phyloP scores from a whole-genome alignment of 2,329 filamentous ascomycete genomes.

The Fusarium sp. region DNA sequence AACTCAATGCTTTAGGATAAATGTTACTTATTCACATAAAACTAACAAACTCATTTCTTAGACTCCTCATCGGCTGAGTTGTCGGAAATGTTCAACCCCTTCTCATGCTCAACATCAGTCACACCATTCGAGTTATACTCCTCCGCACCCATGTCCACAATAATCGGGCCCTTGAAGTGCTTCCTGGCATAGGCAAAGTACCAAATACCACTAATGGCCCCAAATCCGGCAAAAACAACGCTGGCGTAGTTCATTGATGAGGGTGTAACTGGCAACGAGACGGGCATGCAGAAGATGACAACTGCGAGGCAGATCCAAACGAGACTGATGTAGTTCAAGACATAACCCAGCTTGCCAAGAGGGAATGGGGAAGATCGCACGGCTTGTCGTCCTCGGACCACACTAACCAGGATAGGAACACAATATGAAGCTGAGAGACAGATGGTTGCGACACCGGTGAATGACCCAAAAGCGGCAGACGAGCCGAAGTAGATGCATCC shows the following conservation, averaged over 20 bases:
- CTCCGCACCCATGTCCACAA: constrained; percentile 28
- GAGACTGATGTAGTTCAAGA: constrained; percentile 75
- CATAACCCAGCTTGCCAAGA: constrained; percentile 74
- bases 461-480: constrained; percentile 80
- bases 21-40: not conserved
- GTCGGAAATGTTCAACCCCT: constrained; percentile 17
- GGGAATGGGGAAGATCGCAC: constrained; percentile 74
- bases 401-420: constrained; percentile 77
- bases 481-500: constrained; percentile 85
- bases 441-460: constrained; percentile 84
- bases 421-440: constrained; percentile 81
- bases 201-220: constrained; percentile 68
- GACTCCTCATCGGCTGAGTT: constrained; percentile 28
- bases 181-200: constrained; percentile 72
- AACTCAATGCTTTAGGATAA: not conserved
- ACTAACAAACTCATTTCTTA: constrained; percentile 9
- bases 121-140: constrained; percentile 12
- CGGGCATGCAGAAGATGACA: constrained; percentile 81
- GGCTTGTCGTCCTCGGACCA: constrained; percentile 73
- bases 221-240: constrained; percentile 73
- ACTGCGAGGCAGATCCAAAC: constrained; percentile 78
- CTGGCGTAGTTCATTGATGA: constrained; percentile 74
- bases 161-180: constrained; percentile 69
- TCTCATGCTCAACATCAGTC: constrained; percentile 18
- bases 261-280: constrained; percentile 67